phyloP scores from a whole-genome alignment of 1,139 yeast genomes.

The Pichia sp. region DNA sequence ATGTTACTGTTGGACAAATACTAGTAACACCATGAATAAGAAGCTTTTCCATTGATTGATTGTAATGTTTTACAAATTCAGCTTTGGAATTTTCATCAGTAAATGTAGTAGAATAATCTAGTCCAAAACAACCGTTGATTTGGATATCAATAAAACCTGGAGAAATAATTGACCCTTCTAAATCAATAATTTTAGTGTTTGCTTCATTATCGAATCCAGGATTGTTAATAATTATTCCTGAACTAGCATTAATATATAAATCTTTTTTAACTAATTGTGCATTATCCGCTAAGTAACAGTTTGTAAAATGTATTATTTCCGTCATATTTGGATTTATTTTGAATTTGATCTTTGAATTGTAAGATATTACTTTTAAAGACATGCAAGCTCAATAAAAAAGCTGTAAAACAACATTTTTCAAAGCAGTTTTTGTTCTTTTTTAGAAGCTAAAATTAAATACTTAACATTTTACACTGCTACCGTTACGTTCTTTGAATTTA shows the following conservation, averaged over 20 bases:
- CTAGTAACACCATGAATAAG: conserved; percentile 54
- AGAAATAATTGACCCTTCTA: conserved; percentile 44
- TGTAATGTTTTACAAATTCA: conserved; percentile 34
- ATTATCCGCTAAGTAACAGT: conserved; percentile 48
- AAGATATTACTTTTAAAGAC: too few species aligned
- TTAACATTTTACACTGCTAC: too few species aligned
- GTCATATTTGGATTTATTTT: neutral
- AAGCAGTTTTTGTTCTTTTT: too few species aligned
- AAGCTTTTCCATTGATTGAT: conserved; percentile 44
- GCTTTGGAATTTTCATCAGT: conserved; percentile 31
- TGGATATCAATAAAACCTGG: conserved; percentile 62
- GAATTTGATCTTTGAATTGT: too few species aligned
- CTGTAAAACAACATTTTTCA: too few species aligned
- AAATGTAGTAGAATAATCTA: conserved; percentile 40
- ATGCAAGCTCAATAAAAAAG: too few species aligned
- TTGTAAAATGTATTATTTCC: conserved; percentile 35
- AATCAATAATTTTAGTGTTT: conserved; percentile 34
- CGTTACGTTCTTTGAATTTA: too few species aligned
- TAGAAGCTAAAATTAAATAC: too few species aligned
- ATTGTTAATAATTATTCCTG: conserved; percentile 40
- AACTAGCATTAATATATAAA: conserved; percentile 40
- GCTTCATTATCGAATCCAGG: conserved; percentile 12
- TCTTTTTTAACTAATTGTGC: conserved; percentile 41
- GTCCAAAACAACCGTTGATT: conserved; percentile 56
- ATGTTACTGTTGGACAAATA: conserved; percentile 56